phyloP scores from a whole-genome alignment of 768 basidiomycete species.

The Boletales sp. region DNA sequence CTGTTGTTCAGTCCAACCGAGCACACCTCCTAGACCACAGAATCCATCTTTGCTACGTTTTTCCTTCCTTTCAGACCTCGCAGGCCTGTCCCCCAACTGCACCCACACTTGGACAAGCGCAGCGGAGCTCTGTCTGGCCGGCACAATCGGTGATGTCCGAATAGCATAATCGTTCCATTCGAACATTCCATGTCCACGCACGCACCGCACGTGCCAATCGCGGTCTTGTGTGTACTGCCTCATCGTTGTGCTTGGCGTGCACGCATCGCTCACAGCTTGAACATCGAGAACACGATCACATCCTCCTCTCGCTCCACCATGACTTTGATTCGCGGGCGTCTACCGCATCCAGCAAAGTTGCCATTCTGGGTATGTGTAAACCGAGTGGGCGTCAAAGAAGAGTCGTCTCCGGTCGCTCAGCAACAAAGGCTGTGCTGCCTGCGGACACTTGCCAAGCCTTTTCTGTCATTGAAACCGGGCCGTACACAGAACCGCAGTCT shows the following conservation, averaged over 20 bases:
- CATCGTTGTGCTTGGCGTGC: not conserved
- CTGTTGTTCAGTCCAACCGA: constrained; percentile 1
- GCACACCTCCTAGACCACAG: not conserved
- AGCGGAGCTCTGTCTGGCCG: not conserved
- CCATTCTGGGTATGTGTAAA: too few relatives aligned
- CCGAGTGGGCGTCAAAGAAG: too few relatives aligned
- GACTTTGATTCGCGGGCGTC: too few relatives aligned
- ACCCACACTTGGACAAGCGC: not conserved
- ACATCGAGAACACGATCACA: too few relatives aligned
- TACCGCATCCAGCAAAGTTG: too few relatives aligned
- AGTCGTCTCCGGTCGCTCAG: too few relatives aligned
- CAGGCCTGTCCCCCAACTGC: not conserved
- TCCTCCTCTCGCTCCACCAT: too few relatives aligned
- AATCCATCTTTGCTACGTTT: not conserved
- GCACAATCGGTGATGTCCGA: constrained; percentile 16
- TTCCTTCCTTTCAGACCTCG: not conserved
- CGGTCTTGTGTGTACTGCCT: constrained; percentile 6
- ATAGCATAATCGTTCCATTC: constrained; percentile 16
- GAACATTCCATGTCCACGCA: constrained; percentile 24
- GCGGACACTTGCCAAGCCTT: too few relatives aligned
- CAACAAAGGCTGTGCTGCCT: too few relatives aligned
- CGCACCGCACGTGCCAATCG: constrained; percentile 2
- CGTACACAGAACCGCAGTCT: too few relatives aligned
- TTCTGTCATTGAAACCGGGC: too few relatives aligned
- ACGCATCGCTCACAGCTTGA: not conserved